Evolutionary conservation across 129 eudicot species (phyloP).

Genomic region (Ambrosia artemisiifolia): DNA sequence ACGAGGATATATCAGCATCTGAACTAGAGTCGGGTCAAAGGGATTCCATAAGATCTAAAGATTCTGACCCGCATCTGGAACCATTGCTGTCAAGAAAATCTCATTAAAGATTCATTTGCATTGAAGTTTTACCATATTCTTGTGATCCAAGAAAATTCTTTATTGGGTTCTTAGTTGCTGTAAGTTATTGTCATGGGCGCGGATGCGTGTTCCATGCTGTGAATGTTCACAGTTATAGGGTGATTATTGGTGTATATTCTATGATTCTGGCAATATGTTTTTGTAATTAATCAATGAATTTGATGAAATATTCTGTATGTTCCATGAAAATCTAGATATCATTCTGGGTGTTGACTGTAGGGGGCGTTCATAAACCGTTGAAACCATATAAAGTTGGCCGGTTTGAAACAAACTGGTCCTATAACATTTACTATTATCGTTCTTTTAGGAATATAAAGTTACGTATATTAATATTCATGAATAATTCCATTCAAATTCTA

Average conservation of each 20-base stretch:
- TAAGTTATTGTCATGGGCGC: constrained; percentile 8
- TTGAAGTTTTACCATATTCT: constrained; percentile 15
- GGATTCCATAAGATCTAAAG: constrained; percentile 29
- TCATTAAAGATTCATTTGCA: constrained; percentile 19
- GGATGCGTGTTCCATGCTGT: neutral
- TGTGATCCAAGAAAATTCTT: constrained; percentile 27
- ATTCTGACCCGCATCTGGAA: constrained; percentile 46
- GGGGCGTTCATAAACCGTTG: too few relatives aligned
- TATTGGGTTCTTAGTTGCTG: constrained; percentile 19
- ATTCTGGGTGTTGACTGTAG: too few relatives aligned
- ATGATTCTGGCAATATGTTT: neutral
- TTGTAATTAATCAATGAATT: constrained; percentile 19
- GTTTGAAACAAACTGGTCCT: too few relatives aligned
- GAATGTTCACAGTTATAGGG: constrained; percentile 7
- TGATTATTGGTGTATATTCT: constrained; percentile 19
- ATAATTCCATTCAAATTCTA: too few relatives aligned
- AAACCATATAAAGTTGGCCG: too few relatives aligned
- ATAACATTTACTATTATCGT: too few relatives aligned
- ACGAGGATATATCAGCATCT: constrained; percentile 38
- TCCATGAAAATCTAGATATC: too few relatives aligned
- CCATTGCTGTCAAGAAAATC: constrained; percentile 56
- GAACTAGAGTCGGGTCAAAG: constrained; percentile 61
- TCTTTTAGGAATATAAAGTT: too few relatives aligned
- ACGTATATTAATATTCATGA: too few relatives aligned
- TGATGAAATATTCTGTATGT: neutral